Base-by-base conservation (phyloP, 225 moss, liverwort and hornwort species). In the Bryum argenteum region DNA sequence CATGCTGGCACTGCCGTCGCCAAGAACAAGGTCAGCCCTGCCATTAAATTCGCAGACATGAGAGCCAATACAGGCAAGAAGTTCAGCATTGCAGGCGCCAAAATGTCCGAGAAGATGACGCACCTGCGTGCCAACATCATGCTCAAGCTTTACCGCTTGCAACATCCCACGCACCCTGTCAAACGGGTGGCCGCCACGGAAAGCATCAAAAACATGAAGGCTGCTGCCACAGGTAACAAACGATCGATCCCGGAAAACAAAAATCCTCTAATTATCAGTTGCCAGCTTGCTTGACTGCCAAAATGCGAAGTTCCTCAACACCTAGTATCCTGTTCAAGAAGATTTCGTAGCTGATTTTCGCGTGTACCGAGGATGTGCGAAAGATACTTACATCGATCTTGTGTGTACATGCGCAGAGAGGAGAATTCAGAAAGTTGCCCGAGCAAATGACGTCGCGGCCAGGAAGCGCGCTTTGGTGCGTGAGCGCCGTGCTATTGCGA, bases 151-250 rank as follows among this genome's bases (percentile, higher is more conserved):
- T 62, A 84, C 33, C 80, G 74, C 10, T 54, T 84, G 37, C 80
- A 80, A 53, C 84, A 84, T 37, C 84, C 84, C 12, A 2, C 70
- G 10, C 80, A 84, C 58, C 84, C 84, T n/a, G 80, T 84, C 6
- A 80, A 80, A 44, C 44, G 74, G 58, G 84, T 84, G 62, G 84
- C 84, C 23, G 84, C 84, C 0, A 67, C 70, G 20, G 84, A 84
- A 53, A 77, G 66, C 4, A 71, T 80, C 53, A 73, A 55, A 0
- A 71, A 48, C 38, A 63, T 80, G 80, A 84, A 84, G 26, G 74
- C 80, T 12, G 84, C 80, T 67, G 77, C 84, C 0, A 80, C 84
- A 74, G 84, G 84, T 84, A 58, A 4, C 2, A 33, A 10, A 11
- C 0, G 0, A 1, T 28, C 16, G 26, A 0, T 50, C 57, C 6